A percentile compares a stretch with the other conserved stretches of the same genome.
Conservation (phyloP, 2,329 filamentous ascomycete species). For the Hypoxylon sp. region DNA sequence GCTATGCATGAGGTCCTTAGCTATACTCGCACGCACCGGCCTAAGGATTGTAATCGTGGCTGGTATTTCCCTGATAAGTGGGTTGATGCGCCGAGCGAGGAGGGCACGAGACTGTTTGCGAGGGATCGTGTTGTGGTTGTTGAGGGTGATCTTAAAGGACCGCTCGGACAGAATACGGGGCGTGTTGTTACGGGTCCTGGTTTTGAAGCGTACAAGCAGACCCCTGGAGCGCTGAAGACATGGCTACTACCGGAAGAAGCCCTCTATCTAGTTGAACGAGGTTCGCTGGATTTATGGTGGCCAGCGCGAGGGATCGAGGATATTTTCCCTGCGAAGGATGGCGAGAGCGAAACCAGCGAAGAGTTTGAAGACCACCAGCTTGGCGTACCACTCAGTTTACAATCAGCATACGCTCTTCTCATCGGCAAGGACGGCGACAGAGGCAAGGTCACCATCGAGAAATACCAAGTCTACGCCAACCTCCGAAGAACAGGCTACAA, state of each 20-base stretch:
- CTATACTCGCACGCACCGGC: conserved; percentile 81
- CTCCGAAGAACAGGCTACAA: conserved; percentile 87
- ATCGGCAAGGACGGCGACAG: conserved; percentile 77
- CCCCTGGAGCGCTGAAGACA: conserved; percentile 71
- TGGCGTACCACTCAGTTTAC: conserved; percentile 88
- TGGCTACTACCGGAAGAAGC: conserved; percentile 95
- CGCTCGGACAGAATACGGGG: conserved; percentile 83
- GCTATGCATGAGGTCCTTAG: conserved; percentile 92
- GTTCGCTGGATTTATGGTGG: conserved; percentile 90
- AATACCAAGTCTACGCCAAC: conserved; percentile 89
- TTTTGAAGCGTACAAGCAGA: conserved; percentile 63
- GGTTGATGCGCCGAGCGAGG: conserved; percentile 51
- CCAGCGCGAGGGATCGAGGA: conserved; percentile 69
- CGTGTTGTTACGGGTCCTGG: conserved; percentile 66
- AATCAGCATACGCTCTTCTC: conserved; percentile 89
- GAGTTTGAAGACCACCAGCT: conserved; percentile 65
- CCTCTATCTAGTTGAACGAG: conserved; percentile 89
- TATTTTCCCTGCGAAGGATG: conserved; percentile 59
- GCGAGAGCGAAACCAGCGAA: conserved; percentile 46
- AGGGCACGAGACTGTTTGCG: conserved; percentile 54
- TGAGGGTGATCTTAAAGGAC: conserved; percentile 76
- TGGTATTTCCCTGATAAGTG: conserved; percentile 79
- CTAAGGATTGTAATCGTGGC: conserved; percentile 75
- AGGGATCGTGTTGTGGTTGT: conserved; percentile 74
- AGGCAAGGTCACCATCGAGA: conserved; percentile 77